Base-by-base conservation (phyloP, 305 asterid species). In the Fraxinus baroniana region DNA sequence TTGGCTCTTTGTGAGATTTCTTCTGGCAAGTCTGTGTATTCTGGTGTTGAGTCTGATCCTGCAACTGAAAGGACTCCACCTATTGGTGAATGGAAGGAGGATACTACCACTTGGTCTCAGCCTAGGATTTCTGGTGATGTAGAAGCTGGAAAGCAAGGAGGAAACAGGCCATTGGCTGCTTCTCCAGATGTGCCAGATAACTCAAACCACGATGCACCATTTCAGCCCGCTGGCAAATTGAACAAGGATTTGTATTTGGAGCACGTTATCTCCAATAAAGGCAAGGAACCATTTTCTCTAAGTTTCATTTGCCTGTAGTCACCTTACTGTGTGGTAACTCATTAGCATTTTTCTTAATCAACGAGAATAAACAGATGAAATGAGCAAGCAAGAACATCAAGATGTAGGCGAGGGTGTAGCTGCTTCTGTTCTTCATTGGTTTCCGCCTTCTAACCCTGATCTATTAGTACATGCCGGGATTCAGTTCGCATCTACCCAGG, bases 361-460 rank as follows among this genome's bases (percentile, higher is more conserved):
- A 75, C 30, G 81, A 93, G 97, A 87, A 81, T 92, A 94, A 41
- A 87, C 94, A 10, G 99, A 94, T 87, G 98, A 96, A 83, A 87
- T 81, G 81, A 91, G 90, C 83, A 93, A 96, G 87, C 95, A 90
- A 89, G 97, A 96, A 85, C 97, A 93, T 87, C 95, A 92, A 89
- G 94, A 92, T 82, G 97, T 94, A 79, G 98, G 98, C 55, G 98
- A 94, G 87, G 98, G 92, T 77, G 98, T 90, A 70, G 99, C 95
- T 87, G 92, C 98, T 83, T 94, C 99, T 79, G 98, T 94, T 81
- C 92, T 93, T 85, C 91, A 87, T 84, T 86, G 97, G 74, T 87
- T 93, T 15, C 57, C 70, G 30, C 85, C 89, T 78, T 88, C 93
- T 49, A 87, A 89, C 82, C 82, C 90, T 9, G 95, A 92, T 74